Base-by-base conservation (phyloP, 1,284 basidiomycete genomes). In the Vanrija sp. region DNA sequence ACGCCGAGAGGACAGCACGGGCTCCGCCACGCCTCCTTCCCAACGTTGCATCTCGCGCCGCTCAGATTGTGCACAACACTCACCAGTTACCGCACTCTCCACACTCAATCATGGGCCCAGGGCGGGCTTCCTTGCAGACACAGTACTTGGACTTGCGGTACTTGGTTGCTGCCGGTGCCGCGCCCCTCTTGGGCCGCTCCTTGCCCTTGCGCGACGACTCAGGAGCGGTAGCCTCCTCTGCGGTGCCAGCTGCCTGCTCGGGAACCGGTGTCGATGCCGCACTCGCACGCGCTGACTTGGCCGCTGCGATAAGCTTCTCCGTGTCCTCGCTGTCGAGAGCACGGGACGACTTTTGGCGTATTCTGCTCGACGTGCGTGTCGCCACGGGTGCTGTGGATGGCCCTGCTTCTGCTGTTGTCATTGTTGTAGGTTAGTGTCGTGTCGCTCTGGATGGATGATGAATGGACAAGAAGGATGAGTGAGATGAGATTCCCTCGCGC, bases 81-180 rank as follows among this genome's bases (percentile, higher is more conserved):
- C 47, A 73, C 73, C 73, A 75, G 49, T 75, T 65, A 23, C 64
- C 62, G 53, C 73, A 75, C 38, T 64, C 58, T 15, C 58, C 69
- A 54, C 73, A 75, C 61, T 75, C 66, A n/a, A 75, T 73, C 73
- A 75, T 75, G 3, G 68, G 62, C n/a, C 67, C 66, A 3, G 58
- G 55, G 8, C 58, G 57, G 5, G 63, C 55, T 29, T 62, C 60
- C 49, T 67, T 65, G 50, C 73, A 73, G 2, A 69, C 15, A 52
- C 71, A 73, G 46, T 68, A 73, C 26, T 64, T 61, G 38, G 61
- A 62, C 38, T 60, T 54, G 16, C 62, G 47, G 6, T 47, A 28
- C 51, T 53, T 54, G 16, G 23, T 19, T 25, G 19, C n/a, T n/a
- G 19, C 40, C n/a, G n/a, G n/a, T 3, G 19, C 40, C 12, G n/a